These are phyloP conservation scores for Coemansia sp. DNA, from an alignment of 192 early-diverging fungal species.

Conservation along the genomic window DNA sequence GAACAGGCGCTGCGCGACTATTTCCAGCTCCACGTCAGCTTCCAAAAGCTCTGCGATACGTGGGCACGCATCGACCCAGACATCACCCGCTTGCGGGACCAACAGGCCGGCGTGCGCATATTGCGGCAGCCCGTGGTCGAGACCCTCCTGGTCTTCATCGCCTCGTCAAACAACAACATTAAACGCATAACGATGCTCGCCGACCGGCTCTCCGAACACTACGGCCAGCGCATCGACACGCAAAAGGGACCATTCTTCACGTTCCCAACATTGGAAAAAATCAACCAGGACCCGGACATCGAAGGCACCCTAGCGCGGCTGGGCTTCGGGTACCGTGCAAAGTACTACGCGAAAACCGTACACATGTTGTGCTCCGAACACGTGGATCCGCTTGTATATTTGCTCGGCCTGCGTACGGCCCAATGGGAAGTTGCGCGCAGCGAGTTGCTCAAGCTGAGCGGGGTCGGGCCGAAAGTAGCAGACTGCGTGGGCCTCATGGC, in stretches of 20 bases:
- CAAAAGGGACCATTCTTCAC: conserved; percentile 53
- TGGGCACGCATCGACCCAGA: conserved; percentile 65
- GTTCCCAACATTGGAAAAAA: conserved; percentile 63
- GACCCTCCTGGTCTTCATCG: conserved; percentile 88
- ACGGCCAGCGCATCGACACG: conserved; percentile 26
- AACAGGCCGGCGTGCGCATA: conserved; percentile 68
- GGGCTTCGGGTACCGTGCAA: conserved; percentile 96
- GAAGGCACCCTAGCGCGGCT: conserved; percentile 67
- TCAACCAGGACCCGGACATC: conserved; percentile 55
- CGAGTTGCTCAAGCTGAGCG: conserved; percentile 68
- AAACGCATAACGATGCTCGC: conserved; percentile 70
- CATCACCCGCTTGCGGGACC: conserved; percentile 50
- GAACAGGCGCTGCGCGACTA: conserved; percentile 62
- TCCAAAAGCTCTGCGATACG: conserved; percentile 56
- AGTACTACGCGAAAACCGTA: conserved; percentile 81
- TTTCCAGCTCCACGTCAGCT: conserved; percentile 75
- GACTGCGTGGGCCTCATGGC: conserved; percentile 95
- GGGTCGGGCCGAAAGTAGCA: conserved; percentile 95
- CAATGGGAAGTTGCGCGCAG: conserved; percentile 51
- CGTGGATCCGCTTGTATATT: conserved; percentile 56
- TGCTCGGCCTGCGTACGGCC: conserved; percentile 58
- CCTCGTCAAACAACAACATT: conserved; percentile 95
- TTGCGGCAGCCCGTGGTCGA: conserved; percentile 85
- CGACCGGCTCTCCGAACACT: conserved; percentile 37
- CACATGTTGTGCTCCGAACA: conserved; percentile 52